Evolutionary conservation across 345 rosid species (phyloP).

Genomic region (Rhodomyrtus tomentosa): DNA sequence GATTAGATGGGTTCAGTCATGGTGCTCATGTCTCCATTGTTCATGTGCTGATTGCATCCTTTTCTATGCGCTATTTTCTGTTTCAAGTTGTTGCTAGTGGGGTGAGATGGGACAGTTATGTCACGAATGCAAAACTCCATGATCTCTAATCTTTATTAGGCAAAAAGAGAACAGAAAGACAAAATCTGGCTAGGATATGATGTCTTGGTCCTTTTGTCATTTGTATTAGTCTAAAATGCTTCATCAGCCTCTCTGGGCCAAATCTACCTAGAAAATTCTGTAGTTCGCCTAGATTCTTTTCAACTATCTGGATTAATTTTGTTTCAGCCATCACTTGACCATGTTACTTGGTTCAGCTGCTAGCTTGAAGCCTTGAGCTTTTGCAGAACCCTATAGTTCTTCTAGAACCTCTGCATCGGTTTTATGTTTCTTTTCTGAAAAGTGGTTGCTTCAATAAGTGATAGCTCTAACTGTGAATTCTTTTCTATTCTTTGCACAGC

Average conservation of each 20-base stretch:
- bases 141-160: neutral
- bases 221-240: neutral
- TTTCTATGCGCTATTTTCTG: neutral
- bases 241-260: neutral
- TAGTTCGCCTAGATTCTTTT: neutral
- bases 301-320: neutral
- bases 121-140: neutral
- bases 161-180: neutral
- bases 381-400: neutral
- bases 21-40: neutral
- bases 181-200: neutral
- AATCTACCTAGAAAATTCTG: neutral
- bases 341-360: neutral
- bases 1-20: neutral
- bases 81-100: neutral
- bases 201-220: neutral
- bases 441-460: neutral
- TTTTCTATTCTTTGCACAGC: conserved; percentile 24
- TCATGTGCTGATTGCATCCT: neutral
- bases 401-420: neutral
- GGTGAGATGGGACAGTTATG: neutral
- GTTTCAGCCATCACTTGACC: neutral
- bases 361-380: neutral
- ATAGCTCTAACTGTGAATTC: neutral
- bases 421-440: neutral